Percentiles rank a stretch among this genome's conserved stretches.
phyloP scores from a whole-genome alignment of 202 grass and related monocot species.

The Digitaria exilis region DNA sequence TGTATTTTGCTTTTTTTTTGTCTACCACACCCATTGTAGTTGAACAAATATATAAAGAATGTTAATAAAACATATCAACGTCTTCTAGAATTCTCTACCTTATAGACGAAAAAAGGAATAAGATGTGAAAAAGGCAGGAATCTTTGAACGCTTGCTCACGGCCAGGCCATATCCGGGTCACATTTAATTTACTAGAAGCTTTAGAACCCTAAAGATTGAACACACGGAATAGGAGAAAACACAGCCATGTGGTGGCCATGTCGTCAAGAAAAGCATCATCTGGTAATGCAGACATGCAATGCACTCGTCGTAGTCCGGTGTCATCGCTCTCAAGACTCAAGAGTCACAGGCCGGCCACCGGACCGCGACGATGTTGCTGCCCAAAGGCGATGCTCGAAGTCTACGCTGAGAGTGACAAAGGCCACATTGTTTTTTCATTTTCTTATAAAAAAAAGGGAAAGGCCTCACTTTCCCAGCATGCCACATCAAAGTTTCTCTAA shows the following conservation, averaged over 20 bases:
- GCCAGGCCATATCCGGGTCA: background rate
- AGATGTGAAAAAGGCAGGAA: background rate
- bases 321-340: background rate
- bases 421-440: background rate
- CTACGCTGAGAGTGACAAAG: slow-evolving; percentile 25
- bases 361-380: slow-evolving; percentile 9
- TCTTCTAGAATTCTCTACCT: slow-evolving; percentile 25
- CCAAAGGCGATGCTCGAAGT: slow-evolving; percentile 11
- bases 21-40: background rate
- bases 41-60: background rate
- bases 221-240: background rate
- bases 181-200: background rate
- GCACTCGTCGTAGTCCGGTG: slow-evolving; percentile 3
- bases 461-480: slow-evolving; percentile 10
- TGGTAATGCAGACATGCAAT: background rate
- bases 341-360: background rate
- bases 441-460: background rate
- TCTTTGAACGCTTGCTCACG: background rate
- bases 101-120: background rate
- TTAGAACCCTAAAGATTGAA: slow-evolving; percentile 22
- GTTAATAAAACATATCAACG: background rate
- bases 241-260: background rate
- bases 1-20: background rate
- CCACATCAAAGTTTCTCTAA: background rate
- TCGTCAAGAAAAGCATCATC: slow-evolving; percentile 27